Base-by-base conservation (phyloP, 2,329 filamentous ascomycete genomes). In the Sarocladium oryzae region DNA sequence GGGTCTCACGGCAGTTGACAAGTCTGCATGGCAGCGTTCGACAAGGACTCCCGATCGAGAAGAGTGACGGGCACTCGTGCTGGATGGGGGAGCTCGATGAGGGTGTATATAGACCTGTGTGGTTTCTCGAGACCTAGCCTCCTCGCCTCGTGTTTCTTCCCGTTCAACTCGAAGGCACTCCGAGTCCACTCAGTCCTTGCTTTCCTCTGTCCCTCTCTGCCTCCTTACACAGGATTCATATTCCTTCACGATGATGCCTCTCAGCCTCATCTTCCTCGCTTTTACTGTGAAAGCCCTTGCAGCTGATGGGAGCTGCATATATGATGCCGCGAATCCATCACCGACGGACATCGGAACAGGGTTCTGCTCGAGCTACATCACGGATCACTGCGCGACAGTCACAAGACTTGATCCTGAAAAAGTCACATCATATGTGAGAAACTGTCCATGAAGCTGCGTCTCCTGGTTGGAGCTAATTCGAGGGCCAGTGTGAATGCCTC, bases 401-500 rank as follows among this genome's bases (percentile, higher is more conserved):
- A 46, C 52, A 4, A 53, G 48, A 28, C 18, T 51, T n/a, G 43
- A 38, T 30, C 23, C 24, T n/a, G 37, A 37, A 15, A 40, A 51
- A 23, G 41, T 53, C 16, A 45, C 52, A 9, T 37, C 52, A 26
- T 51, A 53, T 28, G 52, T 53, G n/a, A 38, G 52, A 26, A 4
- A 4, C n/a, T 6, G 18, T 4, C 16, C 26, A 6, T 13, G 24
- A 18, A 36, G 13, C 28, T 7, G 28, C 13, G n/a, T n/a, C n/a
- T n/a, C n/a, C 13, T 30, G 28, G 28, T 30, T 30, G 28, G 28
- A 30, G 13, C 13, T 13, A 36, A 4, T 10, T 33, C 11, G 10
- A 35, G 24, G 10, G 20, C 15, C 20, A 66, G 63, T 66, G 63
- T 49, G 54, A 55, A 15, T 66, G 63, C 50, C 58, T 63, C 26